Evolutionary conservation across 805 yeast genomes (phyloP).

Genomic region (Yamadazyma sp.): DNA sequence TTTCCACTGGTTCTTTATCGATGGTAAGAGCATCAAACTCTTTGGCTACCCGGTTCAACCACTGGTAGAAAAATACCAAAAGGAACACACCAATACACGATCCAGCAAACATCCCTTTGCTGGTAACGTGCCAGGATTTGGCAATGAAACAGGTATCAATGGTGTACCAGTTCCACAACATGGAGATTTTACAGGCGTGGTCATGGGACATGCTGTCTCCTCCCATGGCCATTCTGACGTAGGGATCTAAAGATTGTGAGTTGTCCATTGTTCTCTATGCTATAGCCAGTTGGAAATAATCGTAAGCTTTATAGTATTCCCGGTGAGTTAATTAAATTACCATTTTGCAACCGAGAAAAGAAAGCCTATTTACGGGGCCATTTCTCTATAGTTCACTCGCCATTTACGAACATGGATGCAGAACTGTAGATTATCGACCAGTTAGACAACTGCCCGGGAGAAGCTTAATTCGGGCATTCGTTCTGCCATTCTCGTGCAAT

Average conservation of each 20-base stretch:
- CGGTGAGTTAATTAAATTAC: conserved; percentile 6
- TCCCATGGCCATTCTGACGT: conserved; percentile 7
- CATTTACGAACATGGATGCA: too few relatives aligned
- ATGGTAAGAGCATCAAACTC: conserved; percentile 21
- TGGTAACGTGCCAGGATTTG: conserved; percentile 58
- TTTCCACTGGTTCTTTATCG: neutral
- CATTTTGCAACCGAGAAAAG: conserved; percentile 2
- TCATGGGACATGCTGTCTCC: neutral
- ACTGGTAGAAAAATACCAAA: conserved; percentile 55
- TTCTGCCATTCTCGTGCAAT: too few relatives aligned
- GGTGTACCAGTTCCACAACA: conserved; percentile 78
- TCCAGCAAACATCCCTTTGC: conserved; percentile 67
- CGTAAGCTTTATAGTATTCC: neutral
- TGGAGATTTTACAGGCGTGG: conserved; percentile 37
- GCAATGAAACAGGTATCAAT: conserved; percentile 66
- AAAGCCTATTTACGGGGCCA: too few relatives aligned
- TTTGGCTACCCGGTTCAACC: conserved; percentile 47
- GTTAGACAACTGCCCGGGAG: too few relatives aligned
- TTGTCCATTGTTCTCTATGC: neutral
- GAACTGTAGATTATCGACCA: too few relatives aligned
- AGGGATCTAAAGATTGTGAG: conserved; percentile 3
- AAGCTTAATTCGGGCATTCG: too few relatives aligned
- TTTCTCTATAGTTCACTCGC: too few relatives aligned
- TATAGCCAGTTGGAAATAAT: neutral
- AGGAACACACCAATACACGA: conserved; percentile 68